Evolutionary conservation across 2,329 filamentous ascomycete genomes (phyloP), one percentile per base, ranked within the genome.

Genomic region (Apiospora hydei): DNA sequence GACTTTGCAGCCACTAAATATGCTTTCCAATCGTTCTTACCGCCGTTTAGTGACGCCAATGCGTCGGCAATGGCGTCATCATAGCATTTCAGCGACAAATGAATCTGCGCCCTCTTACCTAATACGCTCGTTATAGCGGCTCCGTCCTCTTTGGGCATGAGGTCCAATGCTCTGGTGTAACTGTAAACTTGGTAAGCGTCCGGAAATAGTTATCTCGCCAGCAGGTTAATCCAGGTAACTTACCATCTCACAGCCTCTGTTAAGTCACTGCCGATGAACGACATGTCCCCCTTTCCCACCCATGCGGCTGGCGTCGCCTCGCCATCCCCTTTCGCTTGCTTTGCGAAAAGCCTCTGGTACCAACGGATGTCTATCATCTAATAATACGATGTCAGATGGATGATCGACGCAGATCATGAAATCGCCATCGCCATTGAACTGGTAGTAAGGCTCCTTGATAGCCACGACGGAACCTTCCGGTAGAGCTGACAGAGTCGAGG

Each of bases 361-460:
- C 14, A 70, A 11, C 21, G 69, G 26, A 44, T 70, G 10, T 10
- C 61, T 14, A 10, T n/a, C 38, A 18, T 70, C 69, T 30, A 70
- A 30, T 10, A 70, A 14, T 11, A 47, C 14, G 26, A 70, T 70
- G 47, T 70, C 69, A 8, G 69, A 70, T 4, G 69, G 69, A n/a
- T 70, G 69, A 77, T 70, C 34, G 74, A 72, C 70, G 61, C 79
- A 81, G 30, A 83, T 77, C 76, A 82, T 77, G 43, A 76, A 78
- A 64, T 82, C 80, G 30, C 74, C 71, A 3, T 76, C 70, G 24
- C 78, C 79, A 47, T 80, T 79, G 69, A 76, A 77, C n/a, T 78
- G 78, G 75, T 82, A 82, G 47, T 81, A 83, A 0, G 82, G 82
- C 70, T 83, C 82, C 71, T 83, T 83, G 73, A 83, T 70, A 4